Evolutionary conservation across 2,329 filamentous ascomycete genomes (phyloP), one percentile per base, ranked within the genome.

Genomic region (Paraphoma chrysanthemicola): DNA sequence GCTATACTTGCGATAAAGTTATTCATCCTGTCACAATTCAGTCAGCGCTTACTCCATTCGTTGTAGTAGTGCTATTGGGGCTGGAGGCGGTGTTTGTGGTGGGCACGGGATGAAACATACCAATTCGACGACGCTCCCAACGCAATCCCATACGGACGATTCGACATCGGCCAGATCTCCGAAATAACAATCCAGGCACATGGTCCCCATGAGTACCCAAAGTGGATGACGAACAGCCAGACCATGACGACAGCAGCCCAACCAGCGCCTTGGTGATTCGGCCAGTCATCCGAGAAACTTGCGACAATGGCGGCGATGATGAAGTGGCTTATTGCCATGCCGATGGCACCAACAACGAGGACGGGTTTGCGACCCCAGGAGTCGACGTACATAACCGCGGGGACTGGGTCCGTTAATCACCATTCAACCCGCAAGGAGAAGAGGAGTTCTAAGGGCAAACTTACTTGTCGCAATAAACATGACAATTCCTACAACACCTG

Each of bases 301-400:
- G 87, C 90, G 4, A 89, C 83, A 55, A 92, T 90, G 39, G 86
- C 81, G 1, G 88, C 88, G 53, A 92, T 88, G 66, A 92, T 88
- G 62, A 92, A 85, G 69, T 91, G 89, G 57, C 86, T 91, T 4
- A 82, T 79, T 0, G 82, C 86, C 89, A 92, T 92, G 8, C 88
- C 89, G 16, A 91, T 78, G 0, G 88, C 88, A 11, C 90, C 88
- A 16, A 86, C 77, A 2, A 84, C 82, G 1, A 90, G 79, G 0
- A 89, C 81, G 0, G 86, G 85, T 66, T 87, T 88, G 14, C 88
- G 83, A 7, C 88, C 88, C 4, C 87, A 74, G 29, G 84, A 83
- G 67, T 90, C 88, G 56, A 90, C 85, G 71, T 84, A 90, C 4
- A 89, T 77, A 1, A 90, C 87, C 0, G 87, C 84, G 0, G 88